Evolutionary conservation across 352 stramenopile genomes (phyloP).

Genomic region (Phytopythium cucurbitacearum): DNA sequence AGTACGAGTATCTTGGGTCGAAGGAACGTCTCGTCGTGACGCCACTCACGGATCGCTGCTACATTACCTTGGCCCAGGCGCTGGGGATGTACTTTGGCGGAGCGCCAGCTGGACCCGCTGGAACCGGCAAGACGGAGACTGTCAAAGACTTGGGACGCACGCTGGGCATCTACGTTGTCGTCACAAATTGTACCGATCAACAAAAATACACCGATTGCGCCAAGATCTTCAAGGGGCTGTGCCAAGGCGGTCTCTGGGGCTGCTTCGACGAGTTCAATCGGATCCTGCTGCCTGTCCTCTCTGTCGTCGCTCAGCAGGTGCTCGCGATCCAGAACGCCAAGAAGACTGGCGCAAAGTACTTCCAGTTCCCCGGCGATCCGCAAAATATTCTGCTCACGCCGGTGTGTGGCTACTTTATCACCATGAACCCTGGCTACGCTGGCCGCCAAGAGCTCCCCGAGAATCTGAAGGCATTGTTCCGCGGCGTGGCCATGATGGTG

Average conservation of each 20-base stretch:
- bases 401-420: slow-evolving; percentile 98
- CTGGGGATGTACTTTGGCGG: slow-evolving; percentile 98
- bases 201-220: slow-evolving; percentile 97
- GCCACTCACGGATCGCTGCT: slow-evolving; percentile 95
- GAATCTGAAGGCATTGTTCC: slow-evolving; percentile 96
- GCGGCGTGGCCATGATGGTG: slow-evolving; percentile 91
- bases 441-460: slow-evolving; percentile 97
- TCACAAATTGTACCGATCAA: slow-evolving; percentile 97
- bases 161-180: slow-evolving; percentile 95
- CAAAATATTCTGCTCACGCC: slow-evolving; percentile 96
- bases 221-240: slow-evolving; percentile 98
- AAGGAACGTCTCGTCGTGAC: slow-evolving; percentile 98
- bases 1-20: slow-evolving; percentile 97
- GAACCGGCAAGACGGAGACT: slow-evolving; percentile 97
- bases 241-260: slow-evolving; percentile 95
- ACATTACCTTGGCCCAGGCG: slow-evolving; percentile 97
- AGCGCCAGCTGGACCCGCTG: slow-evolving; percentile 92
- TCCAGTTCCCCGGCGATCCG: slow-evolving; percentile 97
- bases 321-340: slow-evolving; percentile 98
- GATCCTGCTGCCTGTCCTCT: slow-evolving; percentile 95
- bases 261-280: slow-evolving; percentile 99
- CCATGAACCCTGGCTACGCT: slow-evolving; percentile 99
- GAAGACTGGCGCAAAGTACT: slow-evolving; percentile 93
- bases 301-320: slow-evolving; percentile 97
- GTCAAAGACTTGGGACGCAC: slow-evolving; percentile 96